Conservation (phyloP, 345 rosid species). For the Limnanthes douglasii region DNA sequence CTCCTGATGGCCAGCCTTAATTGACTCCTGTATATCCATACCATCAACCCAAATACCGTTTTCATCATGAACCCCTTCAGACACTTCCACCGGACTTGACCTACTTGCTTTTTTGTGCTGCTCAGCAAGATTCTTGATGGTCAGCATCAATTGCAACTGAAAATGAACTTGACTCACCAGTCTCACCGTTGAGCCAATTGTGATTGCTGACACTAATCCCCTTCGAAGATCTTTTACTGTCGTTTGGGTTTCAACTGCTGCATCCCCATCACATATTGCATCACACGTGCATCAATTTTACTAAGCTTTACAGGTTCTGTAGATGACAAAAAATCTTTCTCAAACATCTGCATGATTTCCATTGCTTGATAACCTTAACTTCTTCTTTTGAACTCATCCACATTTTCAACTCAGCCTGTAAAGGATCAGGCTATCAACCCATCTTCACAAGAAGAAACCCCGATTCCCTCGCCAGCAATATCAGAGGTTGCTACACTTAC, state of each 20-base stretch:
- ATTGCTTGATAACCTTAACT: conserved; percentile 53
- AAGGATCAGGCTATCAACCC: conserved; percentile 74
- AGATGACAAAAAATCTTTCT: conserved; percentile 67
- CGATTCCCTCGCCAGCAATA: conserved; percentile 16
- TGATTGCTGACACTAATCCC: conserved; percentile 37
- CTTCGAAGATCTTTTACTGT: conserved; percentile 47
- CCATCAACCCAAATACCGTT: conserved; percentile 18
- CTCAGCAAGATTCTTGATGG: conserved; percentile 50
- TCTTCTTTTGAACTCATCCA: conserved; percentile 68
- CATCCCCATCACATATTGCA: conserved; percentile 58
- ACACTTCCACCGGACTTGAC: conserved; percentile 17
- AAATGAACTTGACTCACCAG: conserved; percentile 38
- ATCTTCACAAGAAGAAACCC: conserved; percentile 24
- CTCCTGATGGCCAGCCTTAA: conserved; percentile 17
- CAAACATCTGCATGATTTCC: conserved; percentile 62
- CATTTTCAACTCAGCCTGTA: conserved; percentile 38
- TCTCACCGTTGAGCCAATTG: conserved; percentile 22
- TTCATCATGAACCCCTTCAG: conserved; percentile 16
- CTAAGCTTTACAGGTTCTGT: conserved; percentile 72
- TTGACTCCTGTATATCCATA: conserved; percentile 10
- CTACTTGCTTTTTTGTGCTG: conserved; percentile 42
- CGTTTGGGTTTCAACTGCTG: conserved; percentile 79
- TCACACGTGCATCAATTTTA: conserved; percentile 63
- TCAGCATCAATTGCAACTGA: conserved; percentile 35
- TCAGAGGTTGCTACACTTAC: conserved; percentile 15